phyloP scores from a whole-genome alignment of 805 yeast genomes.

The Nakazawaea sp. region DNA sequence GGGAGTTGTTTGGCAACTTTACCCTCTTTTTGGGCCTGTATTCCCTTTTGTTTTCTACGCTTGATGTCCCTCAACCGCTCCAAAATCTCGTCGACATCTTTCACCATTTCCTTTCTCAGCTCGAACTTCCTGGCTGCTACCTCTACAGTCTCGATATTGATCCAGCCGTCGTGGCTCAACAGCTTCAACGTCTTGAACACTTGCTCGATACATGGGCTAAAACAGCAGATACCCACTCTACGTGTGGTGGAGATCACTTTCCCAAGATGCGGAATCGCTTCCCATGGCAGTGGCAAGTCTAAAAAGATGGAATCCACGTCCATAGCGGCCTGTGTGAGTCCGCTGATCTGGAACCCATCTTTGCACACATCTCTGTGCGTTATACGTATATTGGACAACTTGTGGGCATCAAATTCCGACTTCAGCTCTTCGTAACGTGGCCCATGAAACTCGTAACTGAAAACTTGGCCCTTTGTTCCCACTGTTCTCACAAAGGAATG shows the following conservation, averaged over 20 bases:
- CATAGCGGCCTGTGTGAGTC: constrained; percentile 25
- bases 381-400: constrained; percentile 40
- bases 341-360: constrained; percentile 63
- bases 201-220: constrained; percentile 97
- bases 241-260: constrained; percentile 46
- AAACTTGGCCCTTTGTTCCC: constrained; percentile 52
- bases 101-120: constrained; percentile 82
- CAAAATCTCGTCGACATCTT: constrained; percentile 73
- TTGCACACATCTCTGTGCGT: constrained; percentile 92
- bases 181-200: constrained; percentile 81
- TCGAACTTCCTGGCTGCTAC: constrained; percentile 82
- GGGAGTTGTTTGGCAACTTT: constrained; percentile 13
- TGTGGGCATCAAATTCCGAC: constrained; percentile 70
- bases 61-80: constrained; percentile 76
- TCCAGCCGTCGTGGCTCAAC: constrained; percentile 74
- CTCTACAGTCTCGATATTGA: constrained; percentile 85
- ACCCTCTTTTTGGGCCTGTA: constrained; percentile 32
- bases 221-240: constrained; percentile 78
- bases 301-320: constrained; percentile 73
- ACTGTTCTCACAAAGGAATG: constrained; percentile 87
- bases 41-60: constrained; percentile 58
- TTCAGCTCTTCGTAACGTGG: constrained; percentile 75
- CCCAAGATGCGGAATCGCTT: constrained; percentile 66
- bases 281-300: constrained; percentile 97
- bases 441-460: constrained; percentile 88